Conservation (phyloP, 805 yeast genomes). For the Lipomyces chichibuensis region DNA sequence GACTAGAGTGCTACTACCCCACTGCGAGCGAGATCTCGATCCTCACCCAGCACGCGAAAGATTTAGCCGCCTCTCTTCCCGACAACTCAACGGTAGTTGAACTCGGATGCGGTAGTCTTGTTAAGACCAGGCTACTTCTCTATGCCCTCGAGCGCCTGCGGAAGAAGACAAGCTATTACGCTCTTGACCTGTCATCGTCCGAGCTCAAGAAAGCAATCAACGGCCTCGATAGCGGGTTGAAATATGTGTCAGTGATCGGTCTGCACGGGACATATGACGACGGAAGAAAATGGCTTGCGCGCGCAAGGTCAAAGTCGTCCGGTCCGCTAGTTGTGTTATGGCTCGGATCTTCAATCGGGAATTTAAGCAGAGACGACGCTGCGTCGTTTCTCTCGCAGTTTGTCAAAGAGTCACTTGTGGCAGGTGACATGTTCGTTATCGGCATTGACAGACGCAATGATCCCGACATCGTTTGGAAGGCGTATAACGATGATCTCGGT, state of each 20-base stretch:
- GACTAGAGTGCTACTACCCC: slow-evolving; percentile 29
- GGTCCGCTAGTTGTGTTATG: slow-evolving; percentile 27
- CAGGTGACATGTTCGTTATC: slow-evolving; percentile 30
- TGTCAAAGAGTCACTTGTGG: slow-evolving; percentile 9
- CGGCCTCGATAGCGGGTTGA: slow-evolving; percentile 8
- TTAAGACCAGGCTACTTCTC: slow-evolving; percentile 32
- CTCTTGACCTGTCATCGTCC: slow-evolving; percentile 30
- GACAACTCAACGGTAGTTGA: slow-evolving; percentile 27
- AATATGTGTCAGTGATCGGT: slow-evolving; percentile 28
- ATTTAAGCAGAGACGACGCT: slow-evolving; percentile 31
- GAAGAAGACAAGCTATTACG: slow-evolving; percentile 29
- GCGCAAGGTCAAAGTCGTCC: neutral
- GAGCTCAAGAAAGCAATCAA: slow-evolving; percentile 30
- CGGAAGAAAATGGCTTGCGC: slow-evolving; percentile 30
- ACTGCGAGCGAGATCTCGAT: slow-evolving; percentile 28
- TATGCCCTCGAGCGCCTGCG: slow-evolving; percentile 26
- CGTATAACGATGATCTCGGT: slow-evolving; percentile 35
- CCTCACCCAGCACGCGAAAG: slow-evolving; percentile 18
- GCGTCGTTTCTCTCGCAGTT: slow-evolving; percentile 25
- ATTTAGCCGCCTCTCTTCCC: slow-evolving; percentile 28
- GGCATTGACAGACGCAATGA: slow-evolving; percentile 36
- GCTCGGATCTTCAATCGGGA: slow-evolving; percentile 38
- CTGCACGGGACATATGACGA: slow-evolving; percentile 36
- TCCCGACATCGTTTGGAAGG: slow-evolving; percentile 25
- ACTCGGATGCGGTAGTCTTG: slow-evolving; percentile 37